Evolutionary conservation across 2,329 filamentous ascomycete species (phyloP).

Genomic region (Leptodontidium sp.): DNA sequence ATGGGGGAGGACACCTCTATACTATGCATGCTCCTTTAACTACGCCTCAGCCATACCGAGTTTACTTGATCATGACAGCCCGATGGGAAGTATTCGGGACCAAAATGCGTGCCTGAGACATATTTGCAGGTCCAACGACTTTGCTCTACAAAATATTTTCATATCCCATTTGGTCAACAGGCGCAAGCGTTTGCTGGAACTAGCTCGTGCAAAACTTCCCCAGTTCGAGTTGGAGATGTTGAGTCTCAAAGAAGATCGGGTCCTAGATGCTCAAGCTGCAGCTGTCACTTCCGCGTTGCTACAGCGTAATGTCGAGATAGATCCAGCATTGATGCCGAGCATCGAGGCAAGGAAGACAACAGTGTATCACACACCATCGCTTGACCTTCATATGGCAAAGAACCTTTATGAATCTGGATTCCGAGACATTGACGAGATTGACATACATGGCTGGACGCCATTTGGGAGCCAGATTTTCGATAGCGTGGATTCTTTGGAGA

Average conservation of each 20-base stretch:
- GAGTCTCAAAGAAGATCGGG: not conserved
- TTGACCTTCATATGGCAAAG: not conserved
- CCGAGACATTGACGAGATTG: constrained; percentile 7
- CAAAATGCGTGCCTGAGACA: not conserved
- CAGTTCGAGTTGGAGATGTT: not conserved
- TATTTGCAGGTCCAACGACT: not conserved
- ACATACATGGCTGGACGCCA: not conserved
- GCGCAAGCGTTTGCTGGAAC: not conserved
- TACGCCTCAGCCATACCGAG: not conserved
- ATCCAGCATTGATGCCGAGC: not conserved
- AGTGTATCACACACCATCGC: not conserved
- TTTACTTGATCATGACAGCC: constrained; percentile 9
- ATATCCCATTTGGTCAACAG: not conserved
- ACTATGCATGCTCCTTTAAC: not conserved
- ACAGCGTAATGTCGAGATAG: not conserved
- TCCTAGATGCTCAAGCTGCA: not conserved
- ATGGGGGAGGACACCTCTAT: not conserved
- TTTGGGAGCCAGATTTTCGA: not conserved
- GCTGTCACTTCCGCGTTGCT: not conserved
- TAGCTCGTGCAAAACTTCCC: not conserved
- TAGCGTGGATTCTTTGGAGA: not conserved
- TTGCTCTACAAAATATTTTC: not conserved
- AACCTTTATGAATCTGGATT: not conserved
- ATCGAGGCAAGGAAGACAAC: not conserved
- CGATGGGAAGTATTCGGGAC: not conserved